Evolutionary conservation across 2,329 filamentous ascomycete species (phyloP).

Genomic region (Aspergillus hiratsukae): DNA sequence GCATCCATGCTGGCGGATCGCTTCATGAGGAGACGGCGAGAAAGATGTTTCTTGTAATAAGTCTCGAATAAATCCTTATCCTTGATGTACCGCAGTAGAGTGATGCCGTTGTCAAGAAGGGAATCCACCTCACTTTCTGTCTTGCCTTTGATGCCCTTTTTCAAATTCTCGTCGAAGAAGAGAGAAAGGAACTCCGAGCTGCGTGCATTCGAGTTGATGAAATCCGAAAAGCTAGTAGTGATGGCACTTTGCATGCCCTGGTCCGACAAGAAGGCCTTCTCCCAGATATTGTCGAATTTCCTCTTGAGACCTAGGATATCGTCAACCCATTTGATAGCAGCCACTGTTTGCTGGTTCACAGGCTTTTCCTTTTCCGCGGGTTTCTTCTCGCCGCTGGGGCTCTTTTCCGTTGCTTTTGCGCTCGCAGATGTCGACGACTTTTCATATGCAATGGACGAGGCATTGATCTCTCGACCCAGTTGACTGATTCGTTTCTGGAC

Average conservation of each 20-base stretch:
- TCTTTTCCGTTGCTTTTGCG: slow-evolving; percentile 37
- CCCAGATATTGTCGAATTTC: slow-evolving; percentile 81
- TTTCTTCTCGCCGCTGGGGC: slow-evolving; percentile 50
- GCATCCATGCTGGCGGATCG: slow-evolving; percentile 88
- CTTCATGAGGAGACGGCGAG: slow-evolving; percentile 77
- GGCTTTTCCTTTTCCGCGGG: slow-evolving; percentile 48
- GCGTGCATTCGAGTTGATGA: slow-evolving; percentile 85
- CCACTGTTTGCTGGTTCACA: slow-evolving; percentile 73
- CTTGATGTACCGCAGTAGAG: slow-evolving; percentile 77
- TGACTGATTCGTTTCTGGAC: slow-evolving; percentile 73
- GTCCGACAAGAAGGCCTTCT: slow-evolving; percentile 67
- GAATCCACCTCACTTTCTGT: slow-evolving; percentile 80
- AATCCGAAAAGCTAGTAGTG: slow-evolving; percentile 81
- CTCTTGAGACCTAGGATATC: slow-evolving; percentile 81
- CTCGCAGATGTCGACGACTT: slow-evolving; percentile 50
- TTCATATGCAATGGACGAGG: slow-evolving; percentile 50
- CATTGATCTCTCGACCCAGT: slow-evolving; percentile 79
- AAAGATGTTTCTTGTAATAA: slow-evolving; percentile 97
- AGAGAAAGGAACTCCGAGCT: slow-evolving; percentile 90
- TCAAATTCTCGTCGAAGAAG: slow-evolving; percentile 95
- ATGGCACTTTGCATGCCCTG: slow-evolving; percentile 74
- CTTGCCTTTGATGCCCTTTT: slow-evolving; percentile 88
- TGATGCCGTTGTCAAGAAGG: slow-evolving; percentile 84
- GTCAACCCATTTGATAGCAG: slow-evolving; percentile 92
- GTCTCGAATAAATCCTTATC: slow-evolving; percentile 95